Base-by-base conservation (phyloP, 2,329 filamentous ascomycete genomes). In the Cladophialophora immunda region DNA sequence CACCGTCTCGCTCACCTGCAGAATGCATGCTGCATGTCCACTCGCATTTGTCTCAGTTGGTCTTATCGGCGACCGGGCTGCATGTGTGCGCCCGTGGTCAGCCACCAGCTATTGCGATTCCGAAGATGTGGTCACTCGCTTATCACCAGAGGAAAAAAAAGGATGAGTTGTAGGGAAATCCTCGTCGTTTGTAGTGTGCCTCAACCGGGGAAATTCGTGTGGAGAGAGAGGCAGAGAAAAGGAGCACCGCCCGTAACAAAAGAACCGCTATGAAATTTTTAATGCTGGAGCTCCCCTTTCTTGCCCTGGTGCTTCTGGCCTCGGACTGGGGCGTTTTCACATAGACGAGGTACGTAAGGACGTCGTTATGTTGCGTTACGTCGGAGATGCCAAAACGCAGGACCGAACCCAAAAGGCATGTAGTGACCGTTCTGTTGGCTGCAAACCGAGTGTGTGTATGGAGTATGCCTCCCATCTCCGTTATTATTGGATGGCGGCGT, bases 1-100 rank as follows among this genome's bases (percentile, higher is more conserved):
- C 58, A 30, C 45, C 30, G 45, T 34, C 15, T 32, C 52, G 45
- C 58, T 54, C 58, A 61, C 58, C 30, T 41, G 58, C 58, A 61
- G 58, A 17, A 13, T 61, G 29, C 17, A 29, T 61, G 41, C 58
- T 61, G 58, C 58, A 61, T 61, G 17, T 41, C 41, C 41, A 59
- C 9, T 25, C 41, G 45, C 58, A 41, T 29, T 54, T 61, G 58
- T 61, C 58, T 61, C 58, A 61, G 29, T 61, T 61, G 45, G 58
- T 54, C 57, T 56, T 55, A 53, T 55, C 63, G 36, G 63, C 52
- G 29, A 25, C 63, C 63, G 63, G 53, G 27, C 27, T 34, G 22
- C 32, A 22, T 58, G 55, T 34, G 22, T 38, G 55, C n/a, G 22
- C 25, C 55, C 58, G 36, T 54, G 41, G 58, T 53, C 47, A 36